Conservation (phyloP, 208 protist genomes). For the Herpetomonas samuelpessoai region DNA sequence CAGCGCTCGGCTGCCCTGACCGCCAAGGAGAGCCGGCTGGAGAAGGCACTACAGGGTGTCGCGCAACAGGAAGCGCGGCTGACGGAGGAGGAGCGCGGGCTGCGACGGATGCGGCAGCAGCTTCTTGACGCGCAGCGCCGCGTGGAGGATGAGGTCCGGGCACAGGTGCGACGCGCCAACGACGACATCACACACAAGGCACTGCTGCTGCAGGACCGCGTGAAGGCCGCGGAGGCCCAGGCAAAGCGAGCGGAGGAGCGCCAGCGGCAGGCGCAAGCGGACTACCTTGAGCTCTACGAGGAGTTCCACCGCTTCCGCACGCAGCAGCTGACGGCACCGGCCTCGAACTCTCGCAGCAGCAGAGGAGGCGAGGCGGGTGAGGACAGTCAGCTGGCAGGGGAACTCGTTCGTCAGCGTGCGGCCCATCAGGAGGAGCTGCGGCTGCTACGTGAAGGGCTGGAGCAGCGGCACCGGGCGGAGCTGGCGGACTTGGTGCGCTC, state of each 20-base stretch:
- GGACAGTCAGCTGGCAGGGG: slow-evolving; percentile 2
- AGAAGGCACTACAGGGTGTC: slow-evolving; percentile 34
- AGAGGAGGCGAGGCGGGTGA: not conserved
- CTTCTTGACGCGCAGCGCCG: slow-evolving; percentile 63
- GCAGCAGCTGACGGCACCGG: slow-evolving; percentile 29
- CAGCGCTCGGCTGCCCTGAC: slow-evolving; percentile 20
- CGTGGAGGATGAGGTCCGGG: slow-evolving; percentile 68
- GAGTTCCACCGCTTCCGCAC: slow-evolving; percentile 64
- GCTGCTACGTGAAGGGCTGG: slow-evolving; percentile 31
- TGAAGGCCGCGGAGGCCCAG: slow-evolving; percentile 55
- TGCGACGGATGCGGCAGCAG: slow-evolving; percentile 55
- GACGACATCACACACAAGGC: slow-evolving; percentile 57
- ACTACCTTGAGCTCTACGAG: slow-evolving; percentile 72
- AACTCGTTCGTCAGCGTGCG: slow-evolving; percentile 27
- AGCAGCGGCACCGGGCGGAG: slow-evolving; percentile 35
- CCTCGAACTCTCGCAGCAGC: not conserved
- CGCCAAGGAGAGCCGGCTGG: slow-evolving; percentile 31
- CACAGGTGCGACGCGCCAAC: slow-evolving; percentile 71
- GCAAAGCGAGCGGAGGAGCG: slow-evolving; percentile 63
- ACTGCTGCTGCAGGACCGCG: slow-evolving; percentile 45
- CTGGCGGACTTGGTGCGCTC: slow-evolving; percentile 23
- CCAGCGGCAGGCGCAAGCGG: slow-evolving; percentile 50
- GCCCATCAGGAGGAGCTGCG: slow-evolving; percentile 49
- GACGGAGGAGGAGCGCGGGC: slow-evolving; percentile 48
- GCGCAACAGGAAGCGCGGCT: slow-evolving; percentile 33